Base-by-base conservation (phyloP, 1,284 basidiomycete species). In the Ceratobasidium sp. region DNA sequence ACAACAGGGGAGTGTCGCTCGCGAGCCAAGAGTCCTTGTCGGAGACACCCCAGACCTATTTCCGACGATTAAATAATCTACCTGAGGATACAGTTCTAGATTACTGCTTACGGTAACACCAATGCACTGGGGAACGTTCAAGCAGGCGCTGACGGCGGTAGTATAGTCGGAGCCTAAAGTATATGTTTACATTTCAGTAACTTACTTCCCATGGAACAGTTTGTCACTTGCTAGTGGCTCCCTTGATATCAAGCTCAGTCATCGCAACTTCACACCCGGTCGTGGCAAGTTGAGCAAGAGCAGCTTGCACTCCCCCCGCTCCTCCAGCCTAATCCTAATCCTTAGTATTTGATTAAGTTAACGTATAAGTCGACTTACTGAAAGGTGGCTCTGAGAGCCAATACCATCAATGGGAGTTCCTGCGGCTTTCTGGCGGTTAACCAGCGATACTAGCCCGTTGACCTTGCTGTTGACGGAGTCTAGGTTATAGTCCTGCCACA, bases 71-170 rank as follows among this genome's bases (percentile, higher is more conserved):
- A 83, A 17, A 45, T 8, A 9, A 44, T 24, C 44, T 17, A 11
- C 41, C 7, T 22, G 8, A 2, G 22, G 29, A 29, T 29, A 27
- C 19, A 7, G 1, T 29, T 63, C 11, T 27, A 29, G 4, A 2
- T 5, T 1, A 63, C 1, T 17, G n/a, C 71, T 67, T 36, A 77
- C 75, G 22, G 87, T 87, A 78, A 87, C 86, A 29, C 84, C 82
- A 29, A 87, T 82, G 77, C 87, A 88, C 31, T 80, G 77, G 8
- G 85, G 80, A 2, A 83, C 82, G 59, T 81, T 82, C 66, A 87
- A 78, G 79, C 87, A 88, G 6, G 87, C 86, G 57, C 85, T 85
- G 24, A 84, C 83, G 57, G 86, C 86, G 8, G 83, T 81, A 33
- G 80, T 79, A 79, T 87, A 88, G 80, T 88, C 86, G 57, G 80